Evolutionary conservation across 208 protist species (phyloP).

Genomic region (Wallacemonas rigidus): DNA sequence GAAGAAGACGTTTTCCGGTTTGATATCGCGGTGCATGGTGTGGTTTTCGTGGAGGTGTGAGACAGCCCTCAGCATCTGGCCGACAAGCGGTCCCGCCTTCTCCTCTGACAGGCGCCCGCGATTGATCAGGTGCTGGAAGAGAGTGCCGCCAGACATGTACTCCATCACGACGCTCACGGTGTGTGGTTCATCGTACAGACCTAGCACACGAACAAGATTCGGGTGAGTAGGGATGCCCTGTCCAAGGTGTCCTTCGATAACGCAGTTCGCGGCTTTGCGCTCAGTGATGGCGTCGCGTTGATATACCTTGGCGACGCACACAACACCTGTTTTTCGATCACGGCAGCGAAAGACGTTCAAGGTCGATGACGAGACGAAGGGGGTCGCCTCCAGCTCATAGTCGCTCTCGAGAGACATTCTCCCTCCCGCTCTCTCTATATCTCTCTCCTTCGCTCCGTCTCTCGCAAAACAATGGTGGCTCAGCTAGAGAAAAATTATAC

Average conservation of each 20-base stretch:
- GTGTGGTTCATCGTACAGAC: conserved; percentile 79
- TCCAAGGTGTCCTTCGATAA: conserved; percentile 62
- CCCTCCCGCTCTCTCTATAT: too few relatives aligned
- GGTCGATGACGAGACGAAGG: conserved; percentile 35
- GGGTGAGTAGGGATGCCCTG: conserved; percentile 41
- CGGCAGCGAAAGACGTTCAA: conserved; percentile 61
- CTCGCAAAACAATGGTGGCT: too few relatives aligned
- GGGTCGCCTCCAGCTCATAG: conserved; percentile 52
- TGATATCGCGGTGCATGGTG: conserved; percentile 99
- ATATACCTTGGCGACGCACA: conserved; percentile 69
- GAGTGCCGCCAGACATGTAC: conserved; percentile 96
- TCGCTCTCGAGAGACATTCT: conserved; percentile 51
- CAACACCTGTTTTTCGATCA: conserved; percentile 37
- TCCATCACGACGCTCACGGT: conserved; percentile 96
- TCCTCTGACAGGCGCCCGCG: conserved; percentile 91
- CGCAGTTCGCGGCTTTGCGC: conserved; percentile 37
- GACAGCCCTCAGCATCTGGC: conserved; percentile 95
- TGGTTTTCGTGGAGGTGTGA: conserved; percentile 94
- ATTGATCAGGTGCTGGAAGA: conserved; percentile 94
- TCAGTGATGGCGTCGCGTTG: conserved; percentile 39
- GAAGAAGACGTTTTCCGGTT: conserved; percentile 99
- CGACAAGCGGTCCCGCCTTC: conserved; percentile 91
- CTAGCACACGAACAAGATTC: conserved; percentile 87
- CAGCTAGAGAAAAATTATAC: too few relatives aligned
- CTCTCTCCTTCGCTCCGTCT: too few relatives aligned